phyloP scores from a whole-genome alignment of 73 alveolate genomes.

The Symbiodinium natans region DNA sequence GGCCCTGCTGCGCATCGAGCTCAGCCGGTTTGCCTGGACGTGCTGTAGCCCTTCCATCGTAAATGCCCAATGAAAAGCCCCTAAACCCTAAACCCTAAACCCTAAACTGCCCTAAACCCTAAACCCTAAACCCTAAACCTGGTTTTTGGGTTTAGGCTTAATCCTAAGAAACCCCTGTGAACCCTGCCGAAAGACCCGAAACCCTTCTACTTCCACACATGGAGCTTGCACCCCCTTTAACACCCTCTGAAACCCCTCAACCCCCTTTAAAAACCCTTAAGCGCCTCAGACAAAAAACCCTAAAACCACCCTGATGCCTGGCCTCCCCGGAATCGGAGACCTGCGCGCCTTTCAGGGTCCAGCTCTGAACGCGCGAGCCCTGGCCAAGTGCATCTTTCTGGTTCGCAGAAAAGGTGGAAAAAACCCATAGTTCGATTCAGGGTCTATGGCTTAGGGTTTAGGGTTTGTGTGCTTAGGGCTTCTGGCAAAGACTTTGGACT shows the following conservation, averaged over 20 bases:
- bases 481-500: too few species aligned
- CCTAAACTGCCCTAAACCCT: not conserved
- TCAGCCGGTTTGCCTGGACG: conserved; percentile 60
- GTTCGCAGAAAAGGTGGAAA: too few species aligned
- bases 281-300: not conserved
- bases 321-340: conserved; percentile 35
- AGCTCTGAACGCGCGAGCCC: conserved; percentile 2
- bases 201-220: too few species aligned
- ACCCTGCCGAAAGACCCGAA: too few species aligned
- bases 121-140: too few species aligned
- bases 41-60: too few species aligned
- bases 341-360: conserved; percentile 65
- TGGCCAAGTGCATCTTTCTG: not conserved
- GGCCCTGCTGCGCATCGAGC: conserved; percentile 83
- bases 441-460: not conserved
- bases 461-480: too few species aligned
- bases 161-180: too few species aligned
- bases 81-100: not conserved
- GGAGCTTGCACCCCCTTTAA: too few species aligned
- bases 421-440: too few species aligned
- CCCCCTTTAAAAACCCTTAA: not conserved
- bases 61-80: not conserved
- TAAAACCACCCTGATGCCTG: not conserved
- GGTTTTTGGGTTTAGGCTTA: not conserved
- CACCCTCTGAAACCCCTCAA: not conserved